Evolutionary conservation across 2,329 filamentous ascomycete genomes (phyloP).

Genomic region (Sporothrix protearum): DNA sequence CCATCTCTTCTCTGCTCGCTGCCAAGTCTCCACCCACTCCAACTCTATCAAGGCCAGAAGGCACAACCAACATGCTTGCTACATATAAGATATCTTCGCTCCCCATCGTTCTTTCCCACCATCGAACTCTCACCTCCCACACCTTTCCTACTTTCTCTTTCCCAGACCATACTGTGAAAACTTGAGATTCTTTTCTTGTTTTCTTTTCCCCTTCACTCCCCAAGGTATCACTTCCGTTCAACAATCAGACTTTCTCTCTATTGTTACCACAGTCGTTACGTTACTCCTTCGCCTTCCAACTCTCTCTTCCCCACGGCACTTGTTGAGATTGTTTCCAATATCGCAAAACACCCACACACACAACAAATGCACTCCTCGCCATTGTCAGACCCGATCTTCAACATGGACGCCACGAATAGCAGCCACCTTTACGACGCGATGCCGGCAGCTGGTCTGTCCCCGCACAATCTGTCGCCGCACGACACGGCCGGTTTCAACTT

Average conservation of each 20-base stretch:
- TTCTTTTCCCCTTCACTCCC: background rate
- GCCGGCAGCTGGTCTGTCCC: background rate
- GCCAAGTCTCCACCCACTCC: background rate
- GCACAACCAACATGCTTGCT: background rate
- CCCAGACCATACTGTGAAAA: background rate
- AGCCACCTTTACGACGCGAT: background rate
- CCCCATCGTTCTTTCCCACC: background rate
- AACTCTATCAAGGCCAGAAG: background rate
- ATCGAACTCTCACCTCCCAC: background rate
- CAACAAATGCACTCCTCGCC: background rate
- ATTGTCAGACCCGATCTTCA: background rate
- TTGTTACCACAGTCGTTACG: background rate
- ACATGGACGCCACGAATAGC: background rate
- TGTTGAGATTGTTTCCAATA: background rate
- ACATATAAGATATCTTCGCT: constrained; percentile 5
- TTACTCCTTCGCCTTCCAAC: background rate
- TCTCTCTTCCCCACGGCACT: background rate
- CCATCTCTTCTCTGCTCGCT: background rate
- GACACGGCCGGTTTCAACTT: background rate
- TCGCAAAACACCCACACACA: background rate
- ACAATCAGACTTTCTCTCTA: background rate
- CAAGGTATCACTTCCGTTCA: background rate
- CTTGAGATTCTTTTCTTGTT: background rate
- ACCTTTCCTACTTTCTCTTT: background rate
- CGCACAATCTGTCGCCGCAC: background rate